Evolutionary conservation across 352 stramenopile genomes (phyloP).

Genomic region (Globisporangium polare): DNA sequence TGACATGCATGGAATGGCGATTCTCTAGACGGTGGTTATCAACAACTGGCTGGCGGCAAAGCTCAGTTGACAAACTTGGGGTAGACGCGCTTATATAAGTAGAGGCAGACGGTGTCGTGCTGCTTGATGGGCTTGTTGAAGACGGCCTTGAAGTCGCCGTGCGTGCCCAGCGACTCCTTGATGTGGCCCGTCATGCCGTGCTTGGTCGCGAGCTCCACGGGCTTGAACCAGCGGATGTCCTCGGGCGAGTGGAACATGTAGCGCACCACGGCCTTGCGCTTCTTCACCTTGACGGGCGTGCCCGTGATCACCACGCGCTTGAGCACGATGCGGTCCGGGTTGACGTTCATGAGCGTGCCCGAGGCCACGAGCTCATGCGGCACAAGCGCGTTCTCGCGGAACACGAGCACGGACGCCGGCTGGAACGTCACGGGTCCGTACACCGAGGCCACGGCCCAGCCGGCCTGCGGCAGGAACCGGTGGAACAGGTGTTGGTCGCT

Average conservation of each 20-base stretch:
- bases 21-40: background rate
- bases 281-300: constrained; percentile 98
- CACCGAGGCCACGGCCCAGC: constrained; percentile 89
- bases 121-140: constrained; percentile 99
- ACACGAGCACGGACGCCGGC: constrained; percentile 94
- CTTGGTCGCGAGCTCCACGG: constrained; percentile 96
- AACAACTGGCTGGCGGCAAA: background rate
- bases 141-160: constrained; percentile 98
- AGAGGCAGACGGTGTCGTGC: constrained; percentile 98
- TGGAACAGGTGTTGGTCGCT: constrained; percentile 99
- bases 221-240: constrained; percentile 98
- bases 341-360: constrained; percentile 94
- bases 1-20: background rate
- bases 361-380: constrained; percentile 88
- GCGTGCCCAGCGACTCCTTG: constrained; percentile 96
- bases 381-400: constrained; percentile 59
- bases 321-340: constrained; percentile 96
- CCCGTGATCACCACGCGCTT: constrained; percentile 98
- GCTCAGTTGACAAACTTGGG: constrained; percentile 92
- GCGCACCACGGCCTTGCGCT: constrained; percentile 96
- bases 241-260: constrained; percentile 99
- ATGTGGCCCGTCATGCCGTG: constrained; percentile 98
- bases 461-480: constrained; percentile 91
- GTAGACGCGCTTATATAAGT: constrained; percentile 99
- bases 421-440: constrained; percentile 96